A percentile compares a stretch with the other conserved stretches of the same genome.
Evolutionary conservation across 345 rosid species (phyloP).

Genomic region (Eucalyptus marginata): DNA sequence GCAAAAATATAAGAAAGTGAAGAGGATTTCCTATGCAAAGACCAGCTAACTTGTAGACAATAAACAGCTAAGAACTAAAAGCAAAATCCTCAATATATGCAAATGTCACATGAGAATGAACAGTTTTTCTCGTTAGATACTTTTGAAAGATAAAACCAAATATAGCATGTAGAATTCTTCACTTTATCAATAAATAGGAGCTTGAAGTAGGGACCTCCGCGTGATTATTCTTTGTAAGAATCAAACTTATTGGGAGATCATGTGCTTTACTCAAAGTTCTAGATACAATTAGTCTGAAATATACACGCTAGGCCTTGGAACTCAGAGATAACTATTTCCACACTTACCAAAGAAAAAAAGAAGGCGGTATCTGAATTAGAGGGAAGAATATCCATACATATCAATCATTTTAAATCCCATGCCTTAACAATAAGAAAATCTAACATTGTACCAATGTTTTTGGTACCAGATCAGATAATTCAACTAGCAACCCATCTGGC

Average conservation of each 20-base stretch:
- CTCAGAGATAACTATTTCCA: neutral
- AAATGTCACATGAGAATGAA: neutral
- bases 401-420: neutral
- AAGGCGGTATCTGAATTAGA: neutral
- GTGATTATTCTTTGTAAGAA: neutral
- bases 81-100: neutral
- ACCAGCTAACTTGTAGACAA: neutral
- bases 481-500: neutral
- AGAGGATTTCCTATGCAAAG: neutral
- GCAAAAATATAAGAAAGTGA: neutral
- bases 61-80: neutral
- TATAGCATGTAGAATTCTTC: neutral
- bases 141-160: neutral
- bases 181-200: neutral
- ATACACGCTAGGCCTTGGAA: neutral
- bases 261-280: neutral
- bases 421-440: neutral
- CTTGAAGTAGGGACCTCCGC: neutral
- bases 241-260: neutral
- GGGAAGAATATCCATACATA: neutral
- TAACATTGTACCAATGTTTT: neutral
- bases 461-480: neutral
- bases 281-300: neutral
- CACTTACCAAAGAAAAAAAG: neutral
- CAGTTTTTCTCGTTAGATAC: neutral